A percentile compares a stretch with the other conserved stretches of the same genome.
phyloP scores from a whole-genome alignment of 495 filamentous ascomycete genomes.

The Lasiosphaeris hirsuta region DNA sequence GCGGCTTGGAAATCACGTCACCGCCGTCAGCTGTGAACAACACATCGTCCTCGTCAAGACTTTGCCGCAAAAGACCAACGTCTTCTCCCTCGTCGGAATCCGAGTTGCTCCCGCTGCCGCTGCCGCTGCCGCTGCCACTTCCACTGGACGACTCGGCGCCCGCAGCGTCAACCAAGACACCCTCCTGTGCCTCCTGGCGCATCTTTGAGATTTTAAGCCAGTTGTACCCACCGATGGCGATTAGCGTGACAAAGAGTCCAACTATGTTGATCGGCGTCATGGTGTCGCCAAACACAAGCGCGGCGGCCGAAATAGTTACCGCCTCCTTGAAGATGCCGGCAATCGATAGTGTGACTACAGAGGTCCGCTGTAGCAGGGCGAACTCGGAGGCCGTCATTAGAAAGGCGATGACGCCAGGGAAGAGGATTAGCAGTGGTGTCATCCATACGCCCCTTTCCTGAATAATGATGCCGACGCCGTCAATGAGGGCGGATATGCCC shows the following conservation, averaged over 20 bases:
- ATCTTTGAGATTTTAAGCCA: constrained; percentile 92
- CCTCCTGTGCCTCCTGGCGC: constrained; percentile 63
- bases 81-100: constrained; percentile 25
- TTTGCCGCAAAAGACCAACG: constrained; percentile 21
- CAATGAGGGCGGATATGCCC: constrained; percentile 62
- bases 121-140: constrained; percentile 18
- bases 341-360: constrained; percentile 92
- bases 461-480: constrained; percentile 59
- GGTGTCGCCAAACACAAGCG: constrained; percentile 82
- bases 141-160: constrained; percentile 8
- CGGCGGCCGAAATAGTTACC: constrained; percentile 88
- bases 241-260: constrained; percentile 83
- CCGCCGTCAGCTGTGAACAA: neutral
- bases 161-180: constrained; percentile 12
- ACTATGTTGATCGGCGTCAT: constrained; percentile 86
- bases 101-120: constrained; percentile 19
- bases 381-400: constrained; percentile 97
- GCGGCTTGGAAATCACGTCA: no score
- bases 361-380: constrained; percentile 88
- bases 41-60: constrained; percentile 10
- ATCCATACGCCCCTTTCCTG: constrained; percentile 58
- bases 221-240: constrained; percentile 85
- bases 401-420: constrained; percentile 90
- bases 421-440: constrained; percentile 67
- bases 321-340: constrained; percentile 99